Evolutionary conservation across 345 rosid genomes (phyloP), one percentile per base, ranked within the genome.

Genomic region (Iberis pinnata): DNA sequence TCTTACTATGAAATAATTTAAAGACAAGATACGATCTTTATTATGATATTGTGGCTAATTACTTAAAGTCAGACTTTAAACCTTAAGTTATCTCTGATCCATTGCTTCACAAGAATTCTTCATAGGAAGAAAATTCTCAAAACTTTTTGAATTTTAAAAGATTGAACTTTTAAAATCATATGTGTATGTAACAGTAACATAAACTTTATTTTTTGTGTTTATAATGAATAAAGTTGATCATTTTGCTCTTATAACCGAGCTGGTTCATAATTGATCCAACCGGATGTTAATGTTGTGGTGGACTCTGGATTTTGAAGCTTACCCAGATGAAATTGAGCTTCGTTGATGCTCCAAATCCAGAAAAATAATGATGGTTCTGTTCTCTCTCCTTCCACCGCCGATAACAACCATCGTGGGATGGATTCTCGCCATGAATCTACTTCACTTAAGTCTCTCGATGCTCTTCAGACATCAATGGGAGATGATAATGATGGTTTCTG

Each of bases 31-130:
- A 92, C 0, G 90, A 85, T 38, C 33, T 80, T 18, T 85, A 88
- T 54, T 82, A 83, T 0, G 83, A 81, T 44, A 20, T 81, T 58
- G 75, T 92, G 9, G 70, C 63, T 7, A 53, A 25, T 18, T 92
- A 92, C 38, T 17, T 79, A 64, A 81, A 76, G 66, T 88, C 90
- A 8, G 85, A 81, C 43, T 92, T 80, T 38, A 75, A 80, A 60
- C 85, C 94, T 40, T 88, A 81, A 65, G 78, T 88, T 61, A 63
- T 88, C 31, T 69, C 87, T 18, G 95, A 92, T 56, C 94, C 94
- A 41, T 61, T 77, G 67, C 72, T 84, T 25, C 85, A 82, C 33
- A 89, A 74, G 75, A 80, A 58, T 44, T 64, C 79, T 48, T 49
- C 58, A 12, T 74, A 77, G 78, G 63, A 74, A 78, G 63, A 12